Evolutionary conservation across 768 basidiomycete species (phyloP).

Genomic region (Mycena galericulata): DNA sequence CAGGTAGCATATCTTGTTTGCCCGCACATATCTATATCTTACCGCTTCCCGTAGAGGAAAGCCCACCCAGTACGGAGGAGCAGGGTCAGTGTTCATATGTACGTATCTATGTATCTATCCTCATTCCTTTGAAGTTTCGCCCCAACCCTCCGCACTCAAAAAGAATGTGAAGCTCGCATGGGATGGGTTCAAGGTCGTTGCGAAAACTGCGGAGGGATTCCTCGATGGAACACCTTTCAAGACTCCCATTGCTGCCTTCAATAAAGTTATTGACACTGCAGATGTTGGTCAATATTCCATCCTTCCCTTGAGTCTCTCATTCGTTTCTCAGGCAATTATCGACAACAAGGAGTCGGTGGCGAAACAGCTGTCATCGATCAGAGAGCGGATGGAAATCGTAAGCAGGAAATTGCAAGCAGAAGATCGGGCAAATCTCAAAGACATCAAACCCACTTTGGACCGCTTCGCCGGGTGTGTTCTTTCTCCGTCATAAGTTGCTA

Average conservation of each 20-base stretch:
- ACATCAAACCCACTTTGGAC: neutral
- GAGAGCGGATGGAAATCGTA: neutral
- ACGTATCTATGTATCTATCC: too few species aligned
- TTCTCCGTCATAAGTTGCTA: neutral
- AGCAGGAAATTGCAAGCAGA: neutral
- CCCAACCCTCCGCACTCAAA: too few species aligned
- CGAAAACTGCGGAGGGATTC: neutral
- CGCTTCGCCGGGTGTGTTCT: neutral
- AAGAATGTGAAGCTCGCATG: slow-evolving; percentile 1
- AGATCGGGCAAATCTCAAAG: neutral
- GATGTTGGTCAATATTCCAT: neutral
- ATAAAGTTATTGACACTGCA: neutral
- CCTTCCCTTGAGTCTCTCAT: neutral
- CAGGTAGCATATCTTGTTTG: too few species aligned
- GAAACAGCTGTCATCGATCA: neutral
- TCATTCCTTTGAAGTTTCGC: too few species aligned
- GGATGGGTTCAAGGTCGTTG: neutral
- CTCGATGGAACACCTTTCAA: slow-evolving; percentile 10
- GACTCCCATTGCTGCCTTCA: neutral
- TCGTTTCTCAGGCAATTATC: neutral
- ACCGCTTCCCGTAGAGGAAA: too few species aligned
- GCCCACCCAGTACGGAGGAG: too few species aligned
- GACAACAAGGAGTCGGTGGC: slow-evolving; percentile 16
- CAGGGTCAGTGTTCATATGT: too few species aligned
- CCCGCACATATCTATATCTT: too few species aligned